Evolutionary conservation across 2,329 filamentous ascomycete species (phyloP), one percentile per base, ranked within the genome.

Genomic region (Diplodia mutila): DNA sequence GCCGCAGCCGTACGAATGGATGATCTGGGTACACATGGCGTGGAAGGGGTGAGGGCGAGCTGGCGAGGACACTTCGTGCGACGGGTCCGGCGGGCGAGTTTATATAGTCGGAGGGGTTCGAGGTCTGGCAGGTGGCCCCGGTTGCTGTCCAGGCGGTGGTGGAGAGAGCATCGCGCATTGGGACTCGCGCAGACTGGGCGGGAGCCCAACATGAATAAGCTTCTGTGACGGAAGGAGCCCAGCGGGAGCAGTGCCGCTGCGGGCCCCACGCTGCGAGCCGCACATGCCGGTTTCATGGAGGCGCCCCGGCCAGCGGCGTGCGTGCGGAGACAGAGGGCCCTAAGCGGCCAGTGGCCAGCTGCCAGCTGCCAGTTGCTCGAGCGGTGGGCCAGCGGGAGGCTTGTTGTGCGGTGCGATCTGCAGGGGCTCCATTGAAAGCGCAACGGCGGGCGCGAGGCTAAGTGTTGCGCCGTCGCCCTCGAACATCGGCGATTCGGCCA

Each of bases 1-100:
- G 72, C 80, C 80, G 74, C 82, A 84, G 72, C 77, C 75, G 73
- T 83, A 84, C 61, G 75, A 73, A 75, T 83, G 82, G 70, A 81
- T 77, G 70, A 84, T 77, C 72, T 80, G 77, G 68, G 78, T 82
- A 74, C 82, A 84, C 81, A 83, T 84, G 72, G 64, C 53, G 34
- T 48, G 71, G 67, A 64, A 67, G 61, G 27, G 49, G 59, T 54
- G 49, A 25, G 59, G 61, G 12, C 12, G 25, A 49, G 27, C 54
- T 27, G 61, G n/a, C 59, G 67, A 49, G 18, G n/a, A 25, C 14
- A 32, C 9, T 39, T 39, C 37, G 29, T 54, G 48, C 53, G 65
- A 49, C 46, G 65, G 69, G 72, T 71, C 72, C 72, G 73, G 73
- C 39, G 39, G 37, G 39, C 8, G 34, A 23, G 42, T 37, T 59